Conservation (phyloP, 2,329 filamentous ascomycete genomes). For the Colletotrichum camelliae region DNA sequence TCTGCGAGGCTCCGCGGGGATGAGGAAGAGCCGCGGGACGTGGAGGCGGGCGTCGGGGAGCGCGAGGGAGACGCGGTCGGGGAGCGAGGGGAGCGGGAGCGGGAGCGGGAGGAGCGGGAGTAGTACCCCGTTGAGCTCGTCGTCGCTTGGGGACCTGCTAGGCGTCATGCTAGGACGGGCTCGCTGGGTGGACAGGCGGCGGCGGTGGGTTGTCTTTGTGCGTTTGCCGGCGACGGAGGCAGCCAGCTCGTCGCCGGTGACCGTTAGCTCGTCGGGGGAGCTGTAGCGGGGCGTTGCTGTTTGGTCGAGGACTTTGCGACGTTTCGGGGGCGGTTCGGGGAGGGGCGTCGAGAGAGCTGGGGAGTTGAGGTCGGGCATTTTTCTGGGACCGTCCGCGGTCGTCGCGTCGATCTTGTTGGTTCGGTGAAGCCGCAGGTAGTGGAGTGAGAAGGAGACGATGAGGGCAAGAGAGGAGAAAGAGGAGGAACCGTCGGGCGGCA, state of each 20-base stretch:
- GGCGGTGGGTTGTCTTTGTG: not conserved
- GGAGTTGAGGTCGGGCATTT: slow-evolving; percentile 33
- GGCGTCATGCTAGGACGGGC: slow-evolving; percentile 22
- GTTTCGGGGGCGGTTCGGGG: slow-evolving; percentile 42
- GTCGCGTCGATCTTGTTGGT: not conserved
- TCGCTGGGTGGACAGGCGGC: slow-evolving; percentile 17
- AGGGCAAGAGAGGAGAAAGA: not conserved
- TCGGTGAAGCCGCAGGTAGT: not conserved
- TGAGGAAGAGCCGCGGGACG: slow-evolving; percentile 27
- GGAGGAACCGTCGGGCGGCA: not conserved
- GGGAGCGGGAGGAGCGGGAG: slow-evolving; percentile 24
- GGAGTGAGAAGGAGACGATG: not conserved
- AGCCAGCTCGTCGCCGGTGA: not conserved
- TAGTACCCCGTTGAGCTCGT: slow-evolving; percentile 27
- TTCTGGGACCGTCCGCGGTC: not conserved
- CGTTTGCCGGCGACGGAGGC: not conserved
- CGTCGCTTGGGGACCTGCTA: slow-evolving; percentile 23
- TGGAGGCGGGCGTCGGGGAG: slow-evolving; percentile 33
- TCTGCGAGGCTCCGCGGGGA: slow-evolving; percentile 24
- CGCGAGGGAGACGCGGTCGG: slow-evolving; percentile 25
- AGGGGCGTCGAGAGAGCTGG: slow-evolving; percentile 22
- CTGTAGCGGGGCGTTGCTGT: slow-evolving; percentile 46
- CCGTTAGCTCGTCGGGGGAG: slow-evolving; percentile 48
- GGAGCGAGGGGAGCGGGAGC: slow-evolving; percentile 24
- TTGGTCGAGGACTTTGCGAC: slow-evolving; percentile 43